A percentile compares a stretch with the other conserved stretches of the same genome.
Evolutionary conservation across 331 rosid species (phyloP).

Genomic region (Phaseolus coccineus): DNA sequence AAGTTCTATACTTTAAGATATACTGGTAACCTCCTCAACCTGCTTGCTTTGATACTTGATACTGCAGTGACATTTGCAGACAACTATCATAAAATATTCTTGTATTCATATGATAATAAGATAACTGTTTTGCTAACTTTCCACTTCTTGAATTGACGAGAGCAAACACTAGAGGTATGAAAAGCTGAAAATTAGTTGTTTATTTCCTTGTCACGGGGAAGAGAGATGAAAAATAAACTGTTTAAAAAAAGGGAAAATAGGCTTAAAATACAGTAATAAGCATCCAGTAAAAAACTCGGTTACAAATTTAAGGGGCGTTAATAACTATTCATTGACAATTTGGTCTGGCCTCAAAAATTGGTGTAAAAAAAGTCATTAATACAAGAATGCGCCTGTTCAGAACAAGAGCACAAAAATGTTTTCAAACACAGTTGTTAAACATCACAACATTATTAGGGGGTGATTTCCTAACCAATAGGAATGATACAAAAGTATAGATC

Average conservation of each 20-base stretch:
- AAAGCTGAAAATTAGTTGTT: constrained; percentile 25
- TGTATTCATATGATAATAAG: constrained; percentile 45
- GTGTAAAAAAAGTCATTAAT: neutral
- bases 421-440: neutral
- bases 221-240: constrained; percentile 4
- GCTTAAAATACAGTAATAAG: neutral
- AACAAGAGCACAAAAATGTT: neutral
- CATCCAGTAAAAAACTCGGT: neutral
- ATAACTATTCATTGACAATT: neutral
- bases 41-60: constrained; percentile 93
- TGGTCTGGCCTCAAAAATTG: constrained; percentile 7
- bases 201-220: neutral
- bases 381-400: neutral
- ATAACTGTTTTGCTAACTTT: constrained; percentile 29
- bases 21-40: constrained; percentile 91
- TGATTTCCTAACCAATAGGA: neutral
- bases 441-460: neutral
- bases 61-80: constrained; percentile 98
- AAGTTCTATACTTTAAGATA: constrained; percentile 68
- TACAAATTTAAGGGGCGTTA: neutral
- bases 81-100: constrained; percentile 70
- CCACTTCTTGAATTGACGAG: constrained; percentile 8
- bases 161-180: constrained; percentile 19
- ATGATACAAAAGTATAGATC: neutral
- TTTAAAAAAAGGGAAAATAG: neutral